Base-by-base conservation (phyloP, 2,329 filamentous ascomycete species). In the Sporothrix pallida region DNA sequence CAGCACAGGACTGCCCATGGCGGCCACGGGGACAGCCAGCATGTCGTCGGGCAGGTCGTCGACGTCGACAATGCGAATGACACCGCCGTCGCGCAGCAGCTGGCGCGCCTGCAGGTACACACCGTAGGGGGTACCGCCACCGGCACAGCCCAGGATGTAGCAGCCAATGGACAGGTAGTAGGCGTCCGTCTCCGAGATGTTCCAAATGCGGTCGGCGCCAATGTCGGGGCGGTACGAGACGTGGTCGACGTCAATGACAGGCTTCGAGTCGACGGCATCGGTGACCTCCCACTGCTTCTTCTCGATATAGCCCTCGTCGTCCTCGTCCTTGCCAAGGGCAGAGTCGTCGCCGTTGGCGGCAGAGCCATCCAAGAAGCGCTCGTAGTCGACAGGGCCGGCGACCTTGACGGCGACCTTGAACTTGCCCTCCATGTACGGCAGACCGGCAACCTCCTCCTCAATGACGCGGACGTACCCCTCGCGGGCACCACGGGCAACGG, bases 341-440 rank as follows among this genome's bases (percentile, higher is more conserved):
- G 37, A 20, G 20, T 20, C 65, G 13, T 15, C 37, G n/a, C 10
- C 37, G 6, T 7, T 37, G 10, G 50, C n/a, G 17, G 81, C 79
- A 1, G 79, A 78, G 48, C 48, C 71, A 69, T 83, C 83, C 9
- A 73, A 54, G 67, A 73, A 73, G 4, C 72, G 70, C 70, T 58
- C 63, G 56, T 74, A 74, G 76, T 88, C 87, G 65, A 88, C 87
- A 62, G 89, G 86, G 5, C 89, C 89, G 0, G 87, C 88, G 2
- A 89, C 88, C 71, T 87, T 83, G 15, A 90, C 86, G 15, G 90
- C 87, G 81, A 86, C 89, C 72, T 81, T 85, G 70, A 80, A 87
- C 81, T 85, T 90, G 81, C 87, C 83, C 3, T 83, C 82, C 71
- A 87, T 83, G 72, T 87, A 87, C 82, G 86, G 85, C 54, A 91